A percentile compares a stretch with the other conserved stretches of the same genome.
These are phyloP conservation scores for Sugiyamaella japonica DNA, from an alignment of 1,139 yeast genomes.

Conservation along the genomic window DNA sequence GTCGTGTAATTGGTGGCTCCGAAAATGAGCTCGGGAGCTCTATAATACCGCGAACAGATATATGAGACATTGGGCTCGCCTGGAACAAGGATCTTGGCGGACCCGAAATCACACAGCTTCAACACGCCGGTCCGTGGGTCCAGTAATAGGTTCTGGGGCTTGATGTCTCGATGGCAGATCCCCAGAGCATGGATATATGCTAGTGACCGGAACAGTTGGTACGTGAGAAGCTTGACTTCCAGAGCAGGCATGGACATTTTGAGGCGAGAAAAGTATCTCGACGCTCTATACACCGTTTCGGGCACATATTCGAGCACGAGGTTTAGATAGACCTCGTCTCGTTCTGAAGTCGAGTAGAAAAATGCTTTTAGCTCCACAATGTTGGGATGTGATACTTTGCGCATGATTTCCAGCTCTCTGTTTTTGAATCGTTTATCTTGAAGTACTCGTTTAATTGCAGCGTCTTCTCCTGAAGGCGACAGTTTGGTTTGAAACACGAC, in stretches of 20 bases:
- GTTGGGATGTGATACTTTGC: slow-evolving; percentile 79
- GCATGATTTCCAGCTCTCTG: slow-evolving; percentile 95
- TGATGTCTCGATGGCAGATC: slow-evolving; percentile 95
- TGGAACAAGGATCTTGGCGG: slow-evolving; percentile 90
- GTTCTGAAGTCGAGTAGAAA: slow-evolving; percentile 78
- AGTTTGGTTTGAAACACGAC: slow-evolving; percentile 88
- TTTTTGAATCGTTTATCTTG: slow-evolving; percentile 96
- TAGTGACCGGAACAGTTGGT: slow-evolving; percentile 86
- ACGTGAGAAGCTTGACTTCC: slow-evolving; percentile 87
- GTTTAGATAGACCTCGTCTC: slow-evolving; percentile 78
- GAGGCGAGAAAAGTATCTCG: slow-evolving; percentile 77
- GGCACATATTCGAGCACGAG: slow-evolving; percentile 90
- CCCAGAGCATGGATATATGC: slow-evolving; percentile 89
- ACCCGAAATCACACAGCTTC: slow-evolving; percentile 96
- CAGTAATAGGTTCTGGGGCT: slow-evolving; percentile 89
- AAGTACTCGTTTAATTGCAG: slow-evolving; percentile 91
- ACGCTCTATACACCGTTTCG: slow-evolving; percentile 88
- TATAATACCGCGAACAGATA: slow-evolving; percentile 92
- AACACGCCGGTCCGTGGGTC: slow-evolving; percentile 82
- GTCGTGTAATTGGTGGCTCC: slow-evolving; percentile 95
- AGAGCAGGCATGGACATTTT: slow-evolving; percentile 79
- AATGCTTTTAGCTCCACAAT: slow-evolving; percentile 86
- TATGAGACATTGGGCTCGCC: slow-evolving; percentile 93
- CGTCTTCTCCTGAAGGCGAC: slow-evolving; percentile 69
- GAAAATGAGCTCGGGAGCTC: slow-evolving; percentile 92